These are phyloP conservation scores for Emydomyces testavorans DNA, from an alignment of 2,329 filamentous ascomycete species.

Conservation along the genomic window DNA sequence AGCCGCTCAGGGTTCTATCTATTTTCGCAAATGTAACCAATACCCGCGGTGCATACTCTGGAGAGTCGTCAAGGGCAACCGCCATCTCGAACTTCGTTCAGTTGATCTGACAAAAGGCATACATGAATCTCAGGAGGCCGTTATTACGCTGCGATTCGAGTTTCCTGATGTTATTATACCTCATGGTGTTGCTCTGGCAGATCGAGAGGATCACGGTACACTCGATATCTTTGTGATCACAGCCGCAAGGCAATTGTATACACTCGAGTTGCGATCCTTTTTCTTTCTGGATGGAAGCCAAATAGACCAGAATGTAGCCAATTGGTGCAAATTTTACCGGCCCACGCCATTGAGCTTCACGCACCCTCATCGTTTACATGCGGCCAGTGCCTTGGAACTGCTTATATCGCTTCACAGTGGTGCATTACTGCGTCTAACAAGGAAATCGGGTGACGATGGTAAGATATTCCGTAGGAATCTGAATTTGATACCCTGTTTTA, in stretches of 20 bases:
- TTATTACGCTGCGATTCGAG: conserved; percentile 63
- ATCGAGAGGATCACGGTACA: conserved; percentile 64
- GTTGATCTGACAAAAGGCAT: conserved; percentile 65
- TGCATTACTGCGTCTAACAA: conserved; percentile 53
- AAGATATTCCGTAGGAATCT: conserved; percentile 16
- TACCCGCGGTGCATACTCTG: conserved; percentile 81
- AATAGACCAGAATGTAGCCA: conserved; percentile 60
- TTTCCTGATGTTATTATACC: conserved; percentile 64
- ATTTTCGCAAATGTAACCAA: conserved; percentile 63
- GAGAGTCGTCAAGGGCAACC: conserved; percentile 72
- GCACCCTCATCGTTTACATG: conserved; percentile 67
- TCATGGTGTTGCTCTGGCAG: conserved; percentile 70
- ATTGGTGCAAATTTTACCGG: conserved; percentile 62
- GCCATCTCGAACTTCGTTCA: conserved; percentile 67
- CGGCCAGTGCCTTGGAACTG: conserved; percentile 60
- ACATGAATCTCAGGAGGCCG: conserved; percentile 52
- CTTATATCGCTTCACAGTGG: conserved; percentile 53
- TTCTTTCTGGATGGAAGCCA: conserved; percentile 61
- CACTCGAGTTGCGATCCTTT: conserved; percentile 69
- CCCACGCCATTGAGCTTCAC: conserved; percentile 67
- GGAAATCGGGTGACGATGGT: conserved; percentile 44
- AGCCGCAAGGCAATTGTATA: conserved; percentile 66
- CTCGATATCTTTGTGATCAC: conserved; percentile 72
- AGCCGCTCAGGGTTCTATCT: conserved; percentile 68
- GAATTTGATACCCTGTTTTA: background rate